phyloP scores from a whole-genome alignment of 1,284 basidiomycete genomes.

The Apiotrichum veenhuisii region DNA sequence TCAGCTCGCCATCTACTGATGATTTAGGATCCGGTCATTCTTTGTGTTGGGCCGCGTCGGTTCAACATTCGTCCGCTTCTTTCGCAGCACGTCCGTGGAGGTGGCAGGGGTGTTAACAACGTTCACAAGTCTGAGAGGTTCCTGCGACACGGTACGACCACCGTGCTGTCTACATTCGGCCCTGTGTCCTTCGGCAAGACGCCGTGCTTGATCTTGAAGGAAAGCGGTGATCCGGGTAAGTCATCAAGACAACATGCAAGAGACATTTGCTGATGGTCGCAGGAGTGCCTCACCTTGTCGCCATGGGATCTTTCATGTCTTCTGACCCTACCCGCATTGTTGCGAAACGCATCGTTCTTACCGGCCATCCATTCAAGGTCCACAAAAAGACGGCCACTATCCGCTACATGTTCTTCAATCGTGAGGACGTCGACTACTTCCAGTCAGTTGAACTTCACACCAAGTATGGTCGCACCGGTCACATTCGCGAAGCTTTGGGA shows the following conservation, averaged over 20 bases:
- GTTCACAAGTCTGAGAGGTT: conserved; percentile 98
- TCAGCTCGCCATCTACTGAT: background rate
- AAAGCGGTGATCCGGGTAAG: background rate
- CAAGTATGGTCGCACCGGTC: conserved; percentile 86
- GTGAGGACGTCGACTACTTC: conserved; percentile 89
- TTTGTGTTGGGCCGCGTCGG: conserved; percentile 85
- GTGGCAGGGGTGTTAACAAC: conserved; percentile 87
- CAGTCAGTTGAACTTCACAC: conserved; percentile 89
- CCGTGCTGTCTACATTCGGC: conserved; percentile 80
- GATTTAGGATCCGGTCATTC: conserved; percentile 72
- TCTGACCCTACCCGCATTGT: conserved; percentile 88
- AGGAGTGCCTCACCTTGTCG: conserved; percentile 76
- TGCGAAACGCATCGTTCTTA: conserved; percentile 87
- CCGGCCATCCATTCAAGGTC: conserved; percentile 94
- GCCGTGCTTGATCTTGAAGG: conserved; percentile 57
- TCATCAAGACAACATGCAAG: background rate
- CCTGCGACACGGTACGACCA: conserved; percentile 73
- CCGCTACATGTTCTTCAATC: conserved; percentile 97
- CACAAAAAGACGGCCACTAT: conserved; percentile 97
- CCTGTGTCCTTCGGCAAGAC: conserved; percentile 86
- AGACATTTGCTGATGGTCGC: background rate
- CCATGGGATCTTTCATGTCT: conserved; percentile 80
- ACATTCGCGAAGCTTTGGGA: conserved; percentile 89
- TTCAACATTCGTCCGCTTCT: conserved; percentile 81
- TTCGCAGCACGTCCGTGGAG: conserved; percentile 85